Conservation (phyloP, 306 rosid species). For the Citrullus amarus region DNA sequence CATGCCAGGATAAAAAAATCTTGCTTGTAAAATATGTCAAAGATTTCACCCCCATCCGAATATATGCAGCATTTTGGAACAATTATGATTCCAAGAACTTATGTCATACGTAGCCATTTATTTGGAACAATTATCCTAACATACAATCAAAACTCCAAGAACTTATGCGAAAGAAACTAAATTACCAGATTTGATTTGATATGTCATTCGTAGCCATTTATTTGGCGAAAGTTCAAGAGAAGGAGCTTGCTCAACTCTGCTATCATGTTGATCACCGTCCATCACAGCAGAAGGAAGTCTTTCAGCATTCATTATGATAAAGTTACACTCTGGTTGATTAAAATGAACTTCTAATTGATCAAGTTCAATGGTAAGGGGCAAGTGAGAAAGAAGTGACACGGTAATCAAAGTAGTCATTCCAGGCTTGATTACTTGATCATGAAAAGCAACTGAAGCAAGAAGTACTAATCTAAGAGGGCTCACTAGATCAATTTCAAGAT, state of each 20-base stretch:
- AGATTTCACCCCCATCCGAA: not conserved
- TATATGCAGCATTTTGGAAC: not conserved
- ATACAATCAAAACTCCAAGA: not conserved
- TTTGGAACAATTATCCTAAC: too few relatives aligned
- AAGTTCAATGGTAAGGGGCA: constrained; percentile 60
- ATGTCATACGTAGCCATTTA: not conserved
- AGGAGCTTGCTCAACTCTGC: constrained; percentile 37
- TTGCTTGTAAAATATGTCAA: not conserved
- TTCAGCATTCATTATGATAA: constrained; percentile 48
- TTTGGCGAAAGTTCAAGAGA: constrained; percentile 57
- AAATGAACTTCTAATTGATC: constrained; percentile 82
- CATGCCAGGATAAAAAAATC: not conserved
- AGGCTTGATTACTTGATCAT: constrained; percentile 74
- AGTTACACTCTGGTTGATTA: constrained; percentile 76
- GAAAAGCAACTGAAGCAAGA: constrained; percentile 91
- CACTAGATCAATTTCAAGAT: constrained; percentile 80
- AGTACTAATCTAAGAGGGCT: constrained; percentile 87
- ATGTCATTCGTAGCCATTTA: constrained; percentile 84
- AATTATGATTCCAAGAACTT: not conserved
- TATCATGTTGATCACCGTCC: constrained; percentile 33
- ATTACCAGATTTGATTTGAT: constrained; percentile 69
- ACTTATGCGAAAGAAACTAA: constrained; percentile 1
- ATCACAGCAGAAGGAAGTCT: constrained; percentile 24
- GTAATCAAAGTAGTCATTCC: constrained; percentile 49
- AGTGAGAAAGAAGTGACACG: constrained; percentile 66